Evolutionary conservation across 1,284 basidiomycete species (phyloP).

Genomic region (Schizopora paradoxa): DNA sequence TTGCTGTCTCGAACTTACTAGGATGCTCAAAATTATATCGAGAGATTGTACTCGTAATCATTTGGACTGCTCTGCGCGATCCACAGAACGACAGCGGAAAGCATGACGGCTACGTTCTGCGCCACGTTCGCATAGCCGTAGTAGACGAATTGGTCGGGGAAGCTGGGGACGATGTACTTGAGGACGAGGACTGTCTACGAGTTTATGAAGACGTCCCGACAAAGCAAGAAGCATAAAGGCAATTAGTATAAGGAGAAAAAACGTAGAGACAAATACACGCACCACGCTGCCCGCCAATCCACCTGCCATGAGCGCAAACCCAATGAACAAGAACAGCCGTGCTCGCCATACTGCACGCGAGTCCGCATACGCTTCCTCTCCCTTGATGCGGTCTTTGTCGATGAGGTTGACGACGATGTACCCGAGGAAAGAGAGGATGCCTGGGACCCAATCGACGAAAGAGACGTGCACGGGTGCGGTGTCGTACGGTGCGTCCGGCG

Average conservation of each 20-base stretch:
- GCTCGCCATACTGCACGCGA: constrained; percentile 86
- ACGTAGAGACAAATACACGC: constrained; percentile 32
- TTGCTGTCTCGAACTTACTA: too few species aligned
- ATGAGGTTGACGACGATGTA: constrained; percentile 93
- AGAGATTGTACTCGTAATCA: constrained; percentile 8
- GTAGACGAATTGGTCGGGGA: constrained; percentile 76
- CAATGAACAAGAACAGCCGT: constrained; percentile 86
- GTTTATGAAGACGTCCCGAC: too few species aligned
- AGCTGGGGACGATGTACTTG: constrained; percentile 82
- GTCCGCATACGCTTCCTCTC: constrained; percentile 78
- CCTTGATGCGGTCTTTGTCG: constrained; percentile 87
- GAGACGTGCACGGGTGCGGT: constrained; percentile 81
- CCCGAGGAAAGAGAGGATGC: constrained; percentile 87
- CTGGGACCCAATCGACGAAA: constrained; percentile 95
- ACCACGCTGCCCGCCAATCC: constrained; percentile 92
- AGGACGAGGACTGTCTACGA: constrained; percentile 90
- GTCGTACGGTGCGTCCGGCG: constrained; percentile 62
- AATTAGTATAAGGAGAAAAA: constrained; percentile 1
- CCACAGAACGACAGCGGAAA: neutral
- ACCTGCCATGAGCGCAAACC: constrained; percentile 95
- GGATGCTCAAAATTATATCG: too few species aligned
- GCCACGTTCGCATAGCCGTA: constrained; percentile 94
- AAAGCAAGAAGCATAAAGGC: constrained; percentile 16
- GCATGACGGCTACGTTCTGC: constrained; percentile 79
- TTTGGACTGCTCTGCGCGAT: neutral